These are phyloP conservation scores for Saccharomycopsis selenospora DNA, from an alignment of 805 yeast genomes.

Conservation along the genomic window DNA sequence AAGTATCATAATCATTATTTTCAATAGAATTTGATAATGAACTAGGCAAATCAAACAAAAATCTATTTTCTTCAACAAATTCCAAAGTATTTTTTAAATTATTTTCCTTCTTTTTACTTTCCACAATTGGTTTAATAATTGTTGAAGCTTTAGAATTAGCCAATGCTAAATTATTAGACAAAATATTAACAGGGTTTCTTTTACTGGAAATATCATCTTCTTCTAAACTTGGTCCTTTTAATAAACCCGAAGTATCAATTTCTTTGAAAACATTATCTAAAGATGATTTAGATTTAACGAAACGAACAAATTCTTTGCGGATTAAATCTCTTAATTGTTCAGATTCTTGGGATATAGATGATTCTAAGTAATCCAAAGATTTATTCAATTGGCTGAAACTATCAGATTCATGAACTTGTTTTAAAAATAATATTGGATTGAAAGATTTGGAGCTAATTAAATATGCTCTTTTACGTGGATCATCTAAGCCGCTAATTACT, in stretches of 20 bases:
- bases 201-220: slow-evolving; percentile 26
- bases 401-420: slow-evolving; percentile 48
- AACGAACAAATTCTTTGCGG: slow-evolving; percentile 53
- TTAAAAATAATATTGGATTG: slow-evolving; percentile 48
- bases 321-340: slow-evolving; percentile 44
- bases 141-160: slow-evolving; percentile 48
- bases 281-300: slow-evolving; percentile 57
- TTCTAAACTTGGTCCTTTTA: slow-evolving; percentile 6
- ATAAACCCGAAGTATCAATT: slow-evolving; percentile 35
- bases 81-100: slow-evolving; percentile 43
- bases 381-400: slow-evolving; percentile 42
- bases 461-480: slow-evolving; percentile 34
- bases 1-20: slow-evolving; percentile 48
- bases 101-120: slow-evolving; percentile 40
- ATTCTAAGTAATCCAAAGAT: slow-evolving; percentile 44
- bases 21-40: slow-evolving; percentile 36
- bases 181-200: slow-evolving; percentile 29
- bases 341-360: slow-evolving; percentile 42
- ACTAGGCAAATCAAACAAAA: slow-evolving; percentile 52
- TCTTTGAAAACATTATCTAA: slow-evolving; percentile 54
- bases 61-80: slow-evolving; percentile 45
- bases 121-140: slow-evolving; percentile 52
- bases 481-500: slow-evolving; percentile 32
- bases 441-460: slow-evolving; percentile 52
- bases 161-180: slow-evolving; percentile 37